A percentile compares a stretch with the other conserved stretches of the same genome.
phyloP scores from a whole-genome alignment of 305 asterid genomes.

The Fraxinus albicans region DNA sequence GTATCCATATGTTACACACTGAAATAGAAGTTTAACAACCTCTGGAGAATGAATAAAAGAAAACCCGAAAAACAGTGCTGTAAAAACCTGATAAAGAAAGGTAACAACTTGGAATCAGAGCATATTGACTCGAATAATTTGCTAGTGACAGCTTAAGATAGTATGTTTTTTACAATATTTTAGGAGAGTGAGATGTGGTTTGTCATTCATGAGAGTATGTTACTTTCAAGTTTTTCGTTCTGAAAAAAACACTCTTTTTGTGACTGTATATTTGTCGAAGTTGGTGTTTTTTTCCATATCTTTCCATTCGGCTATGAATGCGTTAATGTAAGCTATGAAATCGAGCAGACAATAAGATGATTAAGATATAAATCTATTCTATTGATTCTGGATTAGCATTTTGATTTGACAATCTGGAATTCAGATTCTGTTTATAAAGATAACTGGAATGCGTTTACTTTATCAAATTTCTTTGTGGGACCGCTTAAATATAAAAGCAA shows the following conservation, averaged over 20 bases:
- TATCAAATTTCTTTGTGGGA: neutral
- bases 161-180: neutral
- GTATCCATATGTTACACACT: constrained; percentile 24
- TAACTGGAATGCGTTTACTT: neutral
- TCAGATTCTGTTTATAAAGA: neutral
- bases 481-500: too few species aligned
- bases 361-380: neutral
- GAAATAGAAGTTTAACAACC: constrained; percentile 1
- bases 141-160: constrained; percentile 22
- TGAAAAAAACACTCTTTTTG: neutral
- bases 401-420: neutral
- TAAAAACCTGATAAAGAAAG: neutral
- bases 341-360: neutral
- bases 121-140: constrained; percentile 26
- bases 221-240: constrained; percentile 15
- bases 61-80: neutral
- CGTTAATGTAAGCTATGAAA: neutral
- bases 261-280: neutral
- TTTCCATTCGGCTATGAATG: neutral
- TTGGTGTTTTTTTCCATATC: neutral
- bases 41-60: neutral
- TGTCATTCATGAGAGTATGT: neutral
- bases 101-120: constrained; percentile 28
- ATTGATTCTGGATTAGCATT: neutral
- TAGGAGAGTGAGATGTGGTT: neutral